Evolutionary conservation across 805 yeast genomes (phyloP).

Genomic region (Candida caryicola): DNA sequence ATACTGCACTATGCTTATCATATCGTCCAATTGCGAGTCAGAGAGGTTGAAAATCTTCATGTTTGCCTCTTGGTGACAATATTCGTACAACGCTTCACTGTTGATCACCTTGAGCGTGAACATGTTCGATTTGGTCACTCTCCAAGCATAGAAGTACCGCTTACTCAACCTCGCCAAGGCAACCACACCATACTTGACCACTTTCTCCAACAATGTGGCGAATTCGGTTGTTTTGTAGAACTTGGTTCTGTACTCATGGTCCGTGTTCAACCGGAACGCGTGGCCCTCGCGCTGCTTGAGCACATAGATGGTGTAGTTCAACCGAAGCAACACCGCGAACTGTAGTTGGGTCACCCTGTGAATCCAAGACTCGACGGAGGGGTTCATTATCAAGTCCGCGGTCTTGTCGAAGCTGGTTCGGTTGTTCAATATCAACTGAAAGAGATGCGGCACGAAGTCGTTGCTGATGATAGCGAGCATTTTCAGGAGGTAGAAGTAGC

Average conservation of each 20-base stretch:
- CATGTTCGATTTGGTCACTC: slow-evolving; percentile 57
- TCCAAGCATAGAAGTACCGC: slow-evolving; percentile 66
- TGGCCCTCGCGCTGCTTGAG: slow-evolving; percentile 22
- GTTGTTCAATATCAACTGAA: slow-evolving; percentile 30
- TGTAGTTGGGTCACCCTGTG: slow-evolving; percentile 29
- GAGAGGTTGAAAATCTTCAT: background rate
- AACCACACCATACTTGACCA: slow-evolving; percentile 16
- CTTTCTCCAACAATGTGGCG: slow-evolving; percentile 22
- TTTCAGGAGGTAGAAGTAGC: slow-evolving; percentile 35
- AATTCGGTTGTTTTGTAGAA: slow-evolving; percentile 24
- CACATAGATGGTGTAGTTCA: slow-evolving; percentile 20
- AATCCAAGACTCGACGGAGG: slow-evolving; percentile 24
- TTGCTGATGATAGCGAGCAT: slow-evolving; percentile 20
- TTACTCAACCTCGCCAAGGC: slow-evolving; percentile 41
- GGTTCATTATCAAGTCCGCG: slow-evolving; percentile 42
- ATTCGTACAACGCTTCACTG: slow-evolving; percentile 25
- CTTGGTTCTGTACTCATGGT: slow-evolving; percentile 17
- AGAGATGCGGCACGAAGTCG: slow-evolving; percentile 31
- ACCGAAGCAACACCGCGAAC: slow-evolving; percentile 22
- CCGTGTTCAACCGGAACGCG: slow-evolving; percentile 13
- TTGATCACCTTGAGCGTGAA: slow-evolving; percentile 38
- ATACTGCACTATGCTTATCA: too few relatives aligned
- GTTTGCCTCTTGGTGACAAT: background rate
- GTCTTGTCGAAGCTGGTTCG: slow-evolving; percentile 40
- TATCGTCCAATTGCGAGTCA: background rate